Conservation (phyloP, 768 basidiomycete genomes). For the Russula emetica region DNA sequence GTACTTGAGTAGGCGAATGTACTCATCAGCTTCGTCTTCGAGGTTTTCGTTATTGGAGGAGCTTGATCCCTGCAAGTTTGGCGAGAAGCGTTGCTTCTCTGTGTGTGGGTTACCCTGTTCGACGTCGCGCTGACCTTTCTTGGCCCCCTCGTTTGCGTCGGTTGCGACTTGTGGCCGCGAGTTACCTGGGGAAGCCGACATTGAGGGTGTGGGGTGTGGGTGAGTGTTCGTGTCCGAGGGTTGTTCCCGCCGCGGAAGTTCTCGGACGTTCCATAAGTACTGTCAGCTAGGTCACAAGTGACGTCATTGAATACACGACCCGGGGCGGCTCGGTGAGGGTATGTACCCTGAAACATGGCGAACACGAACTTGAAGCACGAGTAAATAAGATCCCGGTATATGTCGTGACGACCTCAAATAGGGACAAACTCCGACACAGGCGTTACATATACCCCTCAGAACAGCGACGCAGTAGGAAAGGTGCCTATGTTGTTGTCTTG, state of each 20-base stretch:
- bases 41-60: conserved; percentile 1
- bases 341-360: too few species aligned
- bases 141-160: neutral
- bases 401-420: neutral
- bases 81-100: conserved; percentile 19
- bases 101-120: conserved; percentile 19
- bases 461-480: neutral
- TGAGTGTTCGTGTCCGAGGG: too few species aligned
- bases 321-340: too few species aligned
- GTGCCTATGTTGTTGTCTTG: neutral
- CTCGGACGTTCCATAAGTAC: neutral
- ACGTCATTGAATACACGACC: too few species aligned
- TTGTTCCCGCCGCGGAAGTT: neutral
- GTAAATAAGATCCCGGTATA: neutral
- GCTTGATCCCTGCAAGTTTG: neutral
- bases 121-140: conserved; percentile 10
- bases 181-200: conserved; percentile 16
- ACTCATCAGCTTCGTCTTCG: conserved; percentile 25
- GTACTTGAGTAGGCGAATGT: conserved; percentile 27
- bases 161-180: neutral
- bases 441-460: neutral
- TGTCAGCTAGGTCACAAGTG: too few species aligned
- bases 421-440: neutral
- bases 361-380: too few species aligned
- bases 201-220: neutral